Conservation (phyloP, 2,329 filamentous ascomycete species). For the Aspergillus intermedius region DNA sequence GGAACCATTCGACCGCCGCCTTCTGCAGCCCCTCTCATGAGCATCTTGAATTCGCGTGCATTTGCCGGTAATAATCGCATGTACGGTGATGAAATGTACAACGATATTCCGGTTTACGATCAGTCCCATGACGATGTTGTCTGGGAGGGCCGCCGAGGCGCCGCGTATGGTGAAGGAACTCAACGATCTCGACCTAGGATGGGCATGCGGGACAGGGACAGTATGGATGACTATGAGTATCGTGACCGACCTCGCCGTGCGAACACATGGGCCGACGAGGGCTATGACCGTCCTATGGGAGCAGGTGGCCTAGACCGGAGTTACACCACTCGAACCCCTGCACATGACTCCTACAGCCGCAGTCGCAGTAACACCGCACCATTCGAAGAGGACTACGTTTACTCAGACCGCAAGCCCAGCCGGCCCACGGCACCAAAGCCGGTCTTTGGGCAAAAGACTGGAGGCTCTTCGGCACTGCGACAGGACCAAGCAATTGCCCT, state of each 20-base stretch:
- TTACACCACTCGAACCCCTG: conserved; percentile 26
- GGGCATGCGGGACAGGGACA: conserved; percentile 34
- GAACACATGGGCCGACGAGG: conserved; percentile 46
- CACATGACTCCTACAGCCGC: conserved; percentile 20
- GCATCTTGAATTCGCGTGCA: conserved; percentile 72
- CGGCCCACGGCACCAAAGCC: conserved; percentile 86
- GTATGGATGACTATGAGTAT: conserved; percentile 49
- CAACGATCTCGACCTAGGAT: conserved; percentile 50
- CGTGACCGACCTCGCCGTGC: conserved; percentile 45
- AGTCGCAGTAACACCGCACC: conserved; percentile 34
- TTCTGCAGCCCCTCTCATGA: conserved; percentile 76
- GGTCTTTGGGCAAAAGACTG: conserved; percentile 56
- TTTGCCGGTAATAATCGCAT: conserved; percentile 62
- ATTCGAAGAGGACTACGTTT: conserved; percentile 46
- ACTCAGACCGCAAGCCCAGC: conserved; percentile 59
- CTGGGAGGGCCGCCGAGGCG: conserved; percentile 70
- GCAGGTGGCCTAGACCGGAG: conserved; percentile 29
- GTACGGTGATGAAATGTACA: conserved; percentile 69
- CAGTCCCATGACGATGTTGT: conserved; percentile 73
- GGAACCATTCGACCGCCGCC: conserved; percentile 72
- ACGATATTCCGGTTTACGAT: conserved; percentile 86
- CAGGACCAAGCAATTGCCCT: conserved; percentile 81
- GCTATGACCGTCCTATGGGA: conserved; percentile 37
- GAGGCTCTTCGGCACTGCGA: conserved; percentile 30
- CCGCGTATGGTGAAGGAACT: conserved; percentile 62